Percentiles rank a stretch among this genome's conserved stretches.
Conservation (phyloP, 139 green algal genomes). For the Chlorella vulgaris region DNA sequence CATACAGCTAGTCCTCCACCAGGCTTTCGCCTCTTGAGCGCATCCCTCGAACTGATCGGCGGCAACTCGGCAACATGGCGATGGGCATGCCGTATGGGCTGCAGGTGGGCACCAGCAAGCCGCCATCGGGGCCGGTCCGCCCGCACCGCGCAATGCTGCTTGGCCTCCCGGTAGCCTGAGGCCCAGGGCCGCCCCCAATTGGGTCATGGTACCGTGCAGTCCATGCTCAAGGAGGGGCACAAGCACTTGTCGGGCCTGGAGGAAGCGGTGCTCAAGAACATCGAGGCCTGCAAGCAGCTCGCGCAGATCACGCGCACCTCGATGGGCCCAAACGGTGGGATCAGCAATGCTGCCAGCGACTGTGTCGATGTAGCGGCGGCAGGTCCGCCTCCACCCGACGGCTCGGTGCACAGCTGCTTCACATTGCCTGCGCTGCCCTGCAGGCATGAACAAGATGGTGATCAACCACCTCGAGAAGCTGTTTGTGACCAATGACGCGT, state of each 20-base stretch:
- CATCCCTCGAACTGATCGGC: no score
- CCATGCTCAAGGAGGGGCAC: conserved; percentile 98
- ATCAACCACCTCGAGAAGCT: conserved; percentile 99
- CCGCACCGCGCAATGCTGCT: not conserved
- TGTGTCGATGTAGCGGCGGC: not conserved
- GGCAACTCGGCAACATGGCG: not conserved
- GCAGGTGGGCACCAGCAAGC: conserved; percentile 5
- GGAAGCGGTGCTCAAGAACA: conserved; percentile 98
- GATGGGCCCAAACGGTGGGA: conserved; percentile 93
- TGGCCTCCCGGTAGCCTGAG: not conserved
- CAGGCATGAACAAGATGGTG: conserved; percentile 99
- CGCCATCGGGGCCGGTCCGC: not conserved
- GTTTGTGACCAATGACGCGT: conserved; percentile 97
- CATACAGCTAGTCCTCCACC: no score
- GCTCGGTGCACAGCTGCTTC: not conserved
- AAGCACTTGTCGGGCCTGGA: conserved; percentile 94
- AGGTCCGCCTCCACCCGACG: not conserved
- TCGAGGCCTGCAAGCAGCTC: conserved; percentile 97
- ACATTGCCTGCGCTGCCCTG: not conserved
- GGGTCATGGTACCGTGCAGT: conserved; percentile 54
- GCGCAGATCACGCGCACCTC: conserved; percentile 92
- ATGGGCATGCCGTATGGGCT: conserved; percentile 83
- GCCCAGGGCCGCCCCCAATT: not conserved
- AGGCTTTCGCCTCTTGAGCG: no score
- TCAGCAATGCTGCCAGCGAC: no score